Conservation (phyloP, 495 filamentous ascomycete genomes). For the Xylaria grammica region DNA sequence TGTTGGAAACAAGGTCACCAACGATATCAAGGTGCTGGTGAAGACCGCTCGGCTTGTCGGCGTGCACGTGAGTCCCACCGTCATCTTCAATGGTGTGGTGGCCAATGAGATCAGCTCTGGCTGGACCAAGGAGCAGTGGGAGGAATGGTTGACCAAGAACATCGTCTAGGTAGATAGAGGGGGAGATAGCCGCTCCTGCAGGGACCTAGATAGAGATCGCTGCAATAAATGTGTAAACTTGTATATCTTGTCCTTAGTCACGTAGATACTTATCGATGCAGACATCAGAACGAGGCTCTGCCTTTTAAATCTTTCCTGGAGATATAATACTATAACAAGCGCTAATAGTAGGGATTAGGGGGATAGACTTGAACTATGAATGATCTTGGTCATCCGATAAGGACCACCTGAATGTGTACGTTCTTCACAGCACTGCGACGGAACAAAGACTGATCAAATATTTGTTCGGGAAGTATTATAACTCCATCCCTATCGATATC, state of each 20-base stretch:
- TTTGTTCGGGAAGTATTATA: too few relatives aligned
- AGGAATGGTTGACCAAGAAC: conserved; percentile 82
- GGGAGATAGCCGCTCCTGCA: conserved; percentile 16
- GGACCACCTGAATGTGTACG: too few relatives aligned
- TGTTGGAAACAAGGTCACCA: conserved; percentile 76
- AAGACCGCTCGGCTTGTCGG: conserved; percentile 79
- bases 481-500: too few relatives aligned
- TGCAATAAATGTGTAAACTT: neutral
- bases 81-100: conserved; percentile 85
- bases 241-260: neutral
- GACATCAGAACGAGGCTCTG: too few relatives aligned
- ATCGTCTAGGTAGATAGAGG: conserved; percentile 54
- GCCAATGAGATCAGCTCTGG: conserved; percentile 76
- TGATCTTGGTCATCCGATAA: too few relatives aligned
- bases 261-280: neutral
- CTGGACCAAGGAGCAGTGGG: conserved; percentile 81
- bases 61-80: conserved; percentile 88
- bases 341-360: too few relatives aligned
- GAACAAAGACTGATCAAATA: too few relatives aligned
- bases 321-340: too few relatives aligned
- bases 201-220: neutral
- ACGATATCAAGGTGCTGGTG: conserved; percentile 83
- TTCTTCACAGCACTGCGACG: too few relatives aligned
- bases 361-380: too few relatives aligned
- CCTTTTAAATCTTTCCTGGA: too few relatives aligned